Evolutionary conservation across 495 filamentous ascomycete species (phyloP), one percentile per base, ranked within the genome.

Genomic region (Aspergillus nanangensis): DNA sequence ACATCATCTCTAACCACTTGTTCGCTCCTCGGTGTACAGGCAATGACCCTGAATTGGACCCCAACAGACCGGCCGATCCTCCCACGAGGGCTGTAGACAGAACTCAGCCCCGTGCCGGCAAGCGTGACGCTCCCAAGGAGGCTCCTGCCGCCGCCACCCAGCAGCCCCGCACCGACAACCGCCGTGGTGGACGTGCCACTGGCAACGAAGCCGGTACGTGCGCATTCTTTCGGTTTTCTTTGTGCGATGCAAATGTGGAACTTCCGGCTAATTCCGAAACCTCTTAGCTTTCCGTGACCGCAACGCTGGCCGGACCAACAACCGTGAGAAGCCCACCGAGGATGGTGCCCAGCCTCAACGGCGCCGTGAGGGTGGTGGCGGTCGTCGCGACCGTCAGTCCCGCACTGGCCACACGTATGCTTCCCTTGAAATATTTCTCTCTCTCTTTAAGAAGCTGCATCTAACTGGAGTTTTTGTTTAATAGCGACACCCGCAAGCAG

Each of bases 11-110:
- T 57, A 49, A 57, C 45, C 22, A 23, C 53, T 22, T 9, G 9
- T 22, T 20, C 22, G 46, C 57, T 52, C 55, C 52, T 44, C 14
- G 19, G 23, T 51, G n/a, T 55, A 33, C 60, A 90, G 86, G 85
- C 78, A 95, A 96, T 73, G 88, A 94, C 70, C 84, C 86, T 65
- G 88, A 90, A 66, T 83, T 84, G 62, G 91, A 90, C 70, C 83
- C 85, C 57, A 85, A 86, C 67, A 78, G 77, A 66, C 77, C 79
- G 60, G 81, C 86, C 54, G 74, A 82, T 56, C 83, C 86, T 59
- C 90, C 90, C 61, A 80, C 86, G 38, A 87, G 86, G 76, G 84
- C 88, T 56, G 74, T 91, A 57, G 94, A 96, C 70, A 93, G 87
- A 78, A 82, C 87, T 47, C 73, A 78, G 44, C 74, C 81, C 52